Evolutionary conservation across 2,329 filamentous ascomycete species (phyloP).

Genomic region (Aspergillus arachidicola): DNA sequence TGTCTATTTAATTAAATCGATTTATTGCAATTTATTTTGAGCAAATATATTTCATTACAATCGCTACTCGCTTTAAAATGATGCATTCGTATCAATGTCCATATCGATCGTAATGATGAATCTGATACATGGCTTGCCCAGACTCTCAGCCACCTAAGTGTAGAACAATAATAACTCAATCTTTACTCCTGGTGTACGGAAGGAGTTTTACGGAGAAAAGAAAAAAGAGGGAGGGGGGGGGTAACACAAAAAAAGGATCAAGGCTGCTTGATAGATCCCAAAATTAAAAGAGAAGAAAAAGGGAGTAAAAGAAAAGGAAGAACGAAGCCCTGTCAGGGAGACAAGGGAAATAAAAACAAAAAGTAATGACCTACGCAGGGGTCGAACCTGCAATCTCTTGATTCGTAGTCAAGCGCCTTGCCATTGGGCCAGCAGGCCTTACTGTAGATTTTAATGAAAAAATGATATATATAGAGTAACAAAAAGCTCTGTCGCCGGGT

Average conservation of each 20-base stretch:
- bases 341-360: background rate
- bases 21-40: background rate
- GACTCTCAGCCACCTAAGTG: too few species aligned
- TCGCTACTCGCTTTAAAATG: background rate
- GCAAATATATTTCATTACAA: background rate
- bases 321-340: background rate
- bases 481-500: rapidly evolving
- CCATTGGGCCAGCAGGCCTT: conserved; percentile 27
- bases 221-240: background rate
- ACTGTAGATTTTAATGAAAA: too few species aligned
- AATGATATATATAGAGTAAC: background rate
- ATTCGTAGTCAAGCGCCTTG: conserved; percentile 57
- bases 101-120: background rate
- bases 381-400: conserved; percentile 56
- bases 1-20: background rate
- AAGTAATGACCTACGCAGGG: conserved; percentile 39
- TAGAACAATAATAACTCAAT: background rate
- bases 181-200: background rate
- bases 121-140: background rate
- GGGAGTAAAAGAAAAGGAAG: background rate
- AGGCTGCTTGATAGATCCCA: too few species aligned
- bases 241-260: background rate
- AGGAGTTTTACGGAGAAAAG: background rate
- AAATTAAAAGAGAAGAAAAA: background rate
- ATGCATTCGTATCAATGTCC: background rate